Evolutionary conservation across 352 stramenopile species (phyloP).

Genomic region (Globisporangium apiculatum): DNA sequence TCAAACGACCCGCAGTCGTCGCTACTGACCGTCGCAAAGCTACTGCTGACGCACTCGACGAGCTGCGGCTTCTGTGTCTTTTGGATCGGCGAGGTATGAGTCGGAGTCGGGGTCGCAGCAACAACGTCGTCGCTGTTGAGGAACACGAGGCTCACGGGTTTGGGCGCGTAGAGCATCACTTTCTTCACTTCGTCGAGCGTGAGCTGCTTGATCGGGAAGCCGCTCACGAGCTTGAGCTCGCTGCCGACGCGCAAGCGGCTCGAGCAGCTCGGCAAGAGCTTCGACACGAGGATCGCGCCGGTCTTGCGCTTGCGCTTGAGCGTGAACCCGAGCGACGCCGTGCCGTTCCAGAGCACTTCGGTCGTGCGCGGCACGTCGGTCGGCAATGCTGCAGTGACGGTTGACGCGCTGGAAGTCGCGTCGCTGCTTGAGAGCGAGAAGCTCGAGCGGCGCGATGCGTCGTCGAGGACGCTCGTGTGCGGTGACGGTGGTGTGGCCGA

Average conservation of each 20-base stretch:
- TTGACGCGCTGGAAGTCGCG: not conserved
- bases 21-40: slow-evolving; percentile 28
- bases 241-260: slow-evolving; percentile 51
- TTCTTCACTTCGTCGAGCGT: slow-evolving; percentile 72
- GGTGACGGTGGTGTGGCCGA: slow-evolving; percentile 14
- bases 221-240: slow-evolving; percentile 66
- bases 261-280: slow-evolving; percentile 25
- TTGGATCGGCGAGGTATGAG: slow-evolving; percentile 1
- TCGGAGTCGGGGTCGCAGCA: not conserved
- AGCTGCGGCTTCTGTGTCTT: slow-evolving; percentile 3
- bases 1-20: slow-evolving; percentile 27
- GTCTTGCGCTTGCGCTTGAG: slow-evolving; percentile 64
- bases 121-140: slow-evolving; percentile 37
- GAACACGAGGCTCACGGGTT: slow-evolving; percentile 77
- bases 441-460: slow-evolving; percentile 1
- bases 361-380: slow-evolving; percentile 30
- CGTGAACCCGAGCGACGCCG: slow-evolving; percentile 49
- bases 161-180: slow-evolving; percentile 63
- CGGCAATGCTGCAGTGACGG: not conserved
- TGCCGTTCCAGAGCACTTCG: slow-evolving; percentile 66
- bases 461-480: slow-evolving; percentile 7
- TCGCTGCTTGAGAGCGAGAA: slow-evolving; percentile 6
- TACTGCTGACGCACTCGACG: slow-evolving; percentile 16
- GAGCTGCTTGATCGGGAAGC: slow-evolving; percentile 64
- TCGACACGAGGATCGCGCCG: slow-evolving; percentile 62